A percentile compares a stretch with the other conserved stretches of the same genome.
Evolutionary conservation across 2,329 filamentous ascomycete species (phyloP).

Genomic region (Aureobasidium uvarum): DNA sequence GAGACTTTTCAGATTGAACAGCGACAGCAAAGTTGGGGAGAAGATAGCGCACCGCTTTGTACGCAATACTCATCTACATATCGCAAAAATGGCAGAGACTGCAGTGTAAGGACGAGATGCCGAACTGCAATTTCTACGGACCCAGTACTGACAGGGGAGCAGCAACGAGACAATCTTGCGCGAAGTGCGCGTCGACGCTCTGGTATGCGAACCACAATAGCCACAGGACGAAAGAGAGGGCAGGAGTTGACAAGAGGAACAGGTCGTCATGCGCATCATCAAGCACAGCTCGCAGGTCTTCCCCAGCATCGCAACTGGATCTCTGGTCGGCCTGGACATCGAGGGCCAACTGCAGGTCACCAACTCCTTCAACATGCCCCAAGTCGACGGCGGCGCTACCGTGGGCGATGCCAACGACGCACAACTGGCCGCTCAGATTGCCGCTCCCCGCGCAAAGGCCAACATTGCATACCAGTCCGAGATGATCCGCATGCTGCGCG

Average conservation of each 20-base stretch:
- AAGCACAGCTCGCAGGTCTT: slow-evolving; percentile 89
- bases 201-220: slow-evolving; percentile 25
- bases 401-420: slow-evolving; percentile 65
- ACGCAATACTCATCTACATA: slow-evolving; percentile 41
- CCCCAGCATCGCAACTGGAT: slow-evolving; percentile 84
- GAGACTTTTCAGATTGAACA: slow-evolving; percentile 13
- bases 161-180: slow-evolving; percentile 29
- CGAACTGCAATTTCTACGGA: not conserved
- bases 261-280: slow-evolving; percentile 95
- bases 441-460: slow-evolving; percentile 87
- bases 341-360: slow-evolving; percentile 81
- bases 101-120: slow-evolving; percentile 7
- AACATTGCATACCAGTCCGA: slow-evolving; percentile 88
- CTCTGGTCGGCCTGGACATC: slow-evolving; percentile 89
- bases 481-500: slow-evolving; percentile 94
- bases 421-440: slow-evolving; percentile 69
- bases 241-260: slow-evolving; percentile 6
- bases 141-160: slow-evolving; percentile 2
- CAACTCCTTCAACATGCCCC: slow-evolving; percentile 92
- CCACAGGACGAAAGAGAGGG: not conserved
- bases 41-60: slow-evolving; percentile 4
- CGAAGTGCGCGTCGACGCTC: slow-evolving; percentile 31
- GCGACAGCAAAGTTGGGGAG: slow-evolving; percentile 12
- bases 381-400: slow-evolving; percentile 63
- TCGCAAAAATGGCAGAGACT: slow-evolving; percentile 29